Percentiles rank a stretch among this genome's conserved stretches.
Conservation (phyloP, 257 asterid species). For the Apocynum venetum region DNA sequence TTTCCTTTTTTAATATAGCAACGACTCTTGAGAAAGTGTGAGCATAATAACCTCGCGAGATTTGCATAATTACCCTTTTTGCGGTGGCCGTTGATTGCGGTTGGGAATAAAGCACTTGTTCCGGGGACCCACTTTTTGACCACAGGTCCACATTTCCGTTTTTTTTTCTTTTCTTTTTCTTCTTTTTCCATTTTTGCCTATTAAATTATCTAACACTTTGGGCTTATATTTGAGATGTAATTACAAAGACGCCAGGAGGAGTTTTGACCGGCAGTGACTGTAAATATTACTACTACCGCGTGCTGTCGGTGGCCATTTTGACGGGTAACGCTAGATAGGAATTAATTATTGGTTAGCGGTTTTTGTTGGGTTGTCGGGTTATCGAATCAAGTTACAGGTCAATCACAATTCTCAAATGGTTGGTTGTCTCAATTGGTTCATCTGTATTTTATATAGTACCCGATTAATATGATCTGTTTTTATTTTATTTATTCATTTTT, state of each 20-base stretch:
- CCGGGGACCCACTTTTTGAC: constrained; percentile 25
- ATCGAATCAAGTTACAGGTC: neutral
- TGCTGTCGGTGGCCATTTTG: constrained; percentile 11
- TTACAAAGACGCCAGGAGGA: neutral
- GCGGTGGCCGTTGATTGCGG: constrained; percentile 84
- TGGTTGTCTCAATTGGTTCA: too few relatives aligned
- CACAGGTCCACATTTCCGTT: neutral
- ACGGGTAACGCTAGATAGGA: neutral
- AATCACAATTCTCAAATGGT: too few relatives aligned
- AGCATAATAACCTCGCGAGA: constrained; percentile 20
- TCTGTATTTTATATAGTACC: too few relatives aligned
- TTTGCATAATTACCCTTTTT: constrained; percentile 26
- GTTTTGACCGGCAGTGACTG: neutral
- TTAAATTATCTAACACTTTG: too few relatives aligned
- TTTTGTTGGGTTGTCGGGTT: neutral
- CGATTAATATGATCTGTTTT: too few relatives aligned
- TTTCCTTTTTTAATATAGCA: neutral
- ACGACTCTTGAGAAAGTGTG: constrained; percentile 19
- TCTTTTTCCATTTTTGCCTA: neutral
- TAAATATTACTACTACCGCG: neutral
- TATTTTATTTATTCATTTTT: too few relatives aligned
- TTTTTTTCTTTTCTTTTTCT: constrained; percentile 1
- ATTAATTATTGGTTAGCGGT: neutral
- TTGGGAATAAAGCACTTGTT: constrained; percentile 41
- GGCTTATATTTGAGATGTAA: neutral